A percentile compares a stretch with the other conserved stretches of the same genome.
phyloP scores from a whole-genome alignment of 768 basidiomycete species.

The Chalciporus pseudorubinellus region DNA sequence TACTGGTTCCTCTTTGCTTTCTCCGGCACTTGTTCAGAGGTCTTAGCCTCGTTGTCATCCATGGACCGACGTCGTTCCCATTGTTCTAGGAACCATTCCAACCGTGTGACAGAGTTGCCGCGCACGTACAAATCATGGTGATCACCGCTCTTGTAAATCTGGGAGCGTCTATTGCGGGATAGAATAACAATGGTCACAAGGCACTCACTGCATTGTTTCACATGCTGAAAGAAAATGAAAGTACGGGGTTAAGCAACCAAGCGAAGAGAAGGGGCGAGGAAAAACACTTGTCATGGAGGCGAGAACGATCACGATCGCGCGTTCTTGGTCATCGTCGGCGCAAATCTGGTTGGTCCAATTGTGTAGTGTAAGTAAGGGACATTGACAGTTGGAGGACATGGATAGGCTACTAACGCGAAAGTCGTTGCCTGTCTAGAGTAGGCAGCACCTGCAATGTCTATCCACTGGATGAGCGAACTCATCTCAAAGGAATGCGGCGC shows the following conservation, averaged over 20 bases:
- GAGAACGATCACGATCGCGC: slow-evolving; percentile 64
- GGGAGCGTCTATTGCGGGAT: slow-evolving; percentile 72
- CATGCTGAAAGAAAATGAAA: slow-evolving; percentile 56
- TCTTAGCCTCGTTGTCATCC: not conserved
- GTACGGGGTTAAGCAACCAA: not conserved
- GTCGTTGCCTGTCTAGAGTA: slow-evolving; percentile 77
- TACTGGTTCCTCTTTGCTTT: not conserved
- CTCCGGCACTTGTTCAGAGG: not conserved
- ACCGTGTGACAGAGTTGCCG: slow-evolving; percentile 58
- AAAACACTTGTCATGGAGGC: slow-evolving; percentile 63
- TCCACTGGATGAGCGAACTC: not conserved
- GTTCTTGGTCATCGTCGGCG: slow-evolving; percentile 66
- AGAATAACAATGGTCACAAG: slow-evolving; percentile 71
- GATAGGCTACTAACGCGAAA: slow-evolving; percentile 52
- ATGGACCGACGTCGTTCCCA: slow-evolving; percentile 28
- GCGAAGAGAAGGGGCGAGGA: not conserved
- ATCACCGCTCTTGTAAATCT: slow-evolving; percentile 66
- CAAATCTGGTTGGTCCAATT: slow-evolving; percentile 83
- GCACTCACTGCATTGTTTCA: slow-evolving; percentile 69
- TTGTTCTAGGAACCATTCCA: slow-evolving; percentile 55
- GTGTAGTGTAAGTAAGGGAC: slow-evolving; percentile 5
- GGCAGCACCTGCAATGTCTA: slow-evolving; percentile 61
- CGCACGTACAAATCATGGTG: slow-evolving; percentile 58
- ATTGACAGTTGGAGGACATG: not conserved
- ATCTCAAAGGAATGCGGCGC: too few relatives aligned